Base-by-base conservation (phyloP, 768 basidiomycete genomes). In the Pholiota molesta region DNA sequence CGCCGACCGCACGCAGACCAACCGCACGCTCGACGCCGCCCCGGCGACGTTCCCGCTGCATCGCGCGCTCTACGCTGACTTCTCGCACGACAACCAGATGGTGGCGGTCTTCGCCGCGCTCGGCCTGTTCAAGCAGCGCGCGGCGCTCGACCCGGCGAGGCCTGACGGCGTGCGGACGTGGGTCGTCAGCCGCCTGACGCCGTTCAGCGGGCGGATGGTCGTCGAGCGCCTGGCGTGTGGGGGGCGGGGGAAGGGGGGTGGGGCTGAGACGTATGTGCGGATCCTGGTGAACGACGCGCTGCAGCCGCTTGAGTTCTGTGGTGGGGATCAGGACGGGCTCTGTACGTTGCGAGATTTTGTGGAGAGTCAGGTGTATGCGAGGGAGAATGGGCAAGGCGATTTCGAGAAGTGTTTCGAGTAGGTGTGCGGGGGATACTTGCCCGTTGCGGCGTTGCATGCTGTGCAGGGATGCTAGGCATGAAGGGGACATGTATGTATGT, bases 81-180 rank as follows among this genome's bases (percentile, higher is more conserved):
- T 95, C 72, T 86, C 90, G 8, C 93, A 95, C 71, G 93, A 95
- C 71, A 92, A 94, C 71, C 79, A 90, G 69, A 91, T 96, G 85
- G 78, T 91, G 42, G 87, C 91, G 37, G 89, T 95, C 53, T 90
- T 87, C 65, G 81, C 73, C 75, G 91, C 69, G 60, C 85, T 76
- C 74, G 93, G 83, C 44, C 79, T 84, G 54, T 86, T 82, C 71
- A 72, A 60, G 6, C 82, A 81, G 63, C 59, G 57, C 14, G 54
- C 10, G 5, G 65, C 73, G n/a, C 72, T 78, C 29, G 74, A 79
- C 66, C 77, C 79, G 0, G 66, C 65, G 4, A 56, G 45, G 9
- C 73, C 74, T 26, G 72, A 82, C 28, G 68, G 73, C 1, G 64
- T 61, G 16, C 65, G 82, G 58, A 77, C 72, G 9, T 94, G 90